phyloP scores from a whole-genome alignment of 306 rosid species.

The Ceratonia siliqua region DNA sequence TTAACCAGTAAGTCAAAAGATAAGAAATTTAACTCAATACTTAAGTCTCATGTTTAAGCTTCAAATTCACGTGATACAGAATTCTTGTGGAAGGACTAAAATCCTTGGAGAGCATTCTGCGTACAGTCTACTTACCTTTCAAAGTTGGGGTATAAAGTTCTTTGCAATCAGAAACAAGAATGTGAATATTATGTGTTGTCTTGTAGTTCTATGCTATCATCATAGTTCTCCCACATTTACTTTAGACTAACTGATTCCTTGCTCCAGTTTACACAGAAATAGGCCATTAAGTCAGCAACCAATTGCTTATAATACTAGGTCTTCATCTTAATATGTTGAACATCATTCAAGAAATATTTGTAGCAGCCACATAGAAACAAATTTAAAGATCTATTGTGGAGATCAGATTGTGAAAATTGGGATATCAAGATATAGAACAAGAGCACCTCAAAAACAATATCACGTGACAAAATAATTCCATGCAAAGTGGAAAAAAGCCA shows the following conservation, averaged over 20 bases:
- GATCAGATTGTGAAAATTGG: neutral
- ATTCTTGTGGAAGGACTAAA: neutral
- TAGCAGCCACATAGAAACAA: neutral
- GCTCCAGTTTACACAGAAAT: neutral
- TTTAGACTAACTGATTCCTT: neutral
- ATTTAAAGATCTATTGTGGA: neutral
- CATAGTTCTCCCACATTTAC: neutral
- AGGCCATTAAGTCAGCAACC: neutral
- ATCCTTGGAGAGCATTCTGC: neutral
- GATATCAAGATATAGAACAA: neutral
- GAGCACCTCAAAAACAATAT: neutral
- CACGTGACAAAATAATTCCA: neutral
- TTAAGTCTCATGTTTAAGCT: neutral
- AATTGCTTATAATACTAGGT: neutral
- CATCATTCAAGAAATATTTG: neutral
- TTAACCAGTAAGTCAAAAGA: neutral
- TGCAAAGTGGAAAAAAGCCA: neutral
- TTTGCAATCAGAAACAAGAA: neutral
- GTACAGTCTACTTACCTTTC: neutral
- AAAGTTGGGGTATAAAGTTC: neutral
- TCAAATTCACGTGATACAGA: neutral
- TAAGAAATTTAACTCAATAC: neutral
- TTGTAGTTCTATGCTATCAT: neutral
- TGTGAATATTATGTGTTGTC: neutral
- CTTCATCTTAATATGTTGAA: neutral